Evolutionary conservation across 306 rosid genomes (phyloP), one percentile per base, ranked within the genome.

Genomic region (Trifolium subterraneum): DNA sequence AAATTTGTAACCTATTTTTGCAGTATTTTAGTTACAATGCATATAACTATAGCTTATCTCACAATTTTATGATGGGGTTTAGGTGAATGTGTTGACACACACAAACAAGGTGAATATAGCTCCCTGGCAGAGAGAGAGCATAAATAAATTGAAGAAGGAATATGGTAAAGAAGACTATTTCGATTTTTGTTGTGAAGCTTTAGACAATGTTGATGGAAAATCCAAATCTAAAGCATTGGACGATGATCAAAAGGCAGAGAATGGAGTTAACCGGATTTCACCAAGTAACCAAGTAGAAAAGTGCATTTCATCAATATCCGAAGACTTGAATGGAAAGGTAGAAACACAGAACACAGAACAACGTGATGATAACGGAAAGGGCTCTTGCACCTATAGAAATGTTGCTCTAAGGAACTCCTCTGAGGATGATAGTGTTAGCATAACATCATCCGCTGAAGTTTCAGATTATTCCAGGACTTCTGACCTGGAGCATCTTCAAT

Each of bases 41-140:
- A 75, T 69, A 44, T 31, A 50, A 70, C 23, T 70, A 25, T 70
- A 31, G 56, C 77, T 75, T 50, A 80, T 75, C 47, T 75, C 63
- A 4, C 62, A 47, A 36, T 47, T 71, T 76, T 66, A 23, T 58
- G 23, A 59, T 71, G 48, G 74, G 18, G 50, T 76, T 56, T 76
- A 81, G 81, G 85, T 81, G 74, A 81, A 81, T 66, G 72, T 81
- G 55, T 51, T 77, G 75, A 77, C 81, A 16, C 85, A 81, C 62
- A 77, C 79, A 65, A 77, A 60, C 75, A 71, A 76, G 67, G 95
- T 87, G 74, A 82, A 84, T 47, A 82, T 84, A 52, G 48, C 36
- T 38, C 55, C 85, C 68, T 84, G 87, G 88, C 95, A 84, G 83
- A 82, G 52, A 9, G 29, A 76, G 38, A 23, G 10, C 19, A 85